Conservation (phyloP, 495 filamentous ascomycete genomes). For the Penicillium atrosanguineum region DNA sequence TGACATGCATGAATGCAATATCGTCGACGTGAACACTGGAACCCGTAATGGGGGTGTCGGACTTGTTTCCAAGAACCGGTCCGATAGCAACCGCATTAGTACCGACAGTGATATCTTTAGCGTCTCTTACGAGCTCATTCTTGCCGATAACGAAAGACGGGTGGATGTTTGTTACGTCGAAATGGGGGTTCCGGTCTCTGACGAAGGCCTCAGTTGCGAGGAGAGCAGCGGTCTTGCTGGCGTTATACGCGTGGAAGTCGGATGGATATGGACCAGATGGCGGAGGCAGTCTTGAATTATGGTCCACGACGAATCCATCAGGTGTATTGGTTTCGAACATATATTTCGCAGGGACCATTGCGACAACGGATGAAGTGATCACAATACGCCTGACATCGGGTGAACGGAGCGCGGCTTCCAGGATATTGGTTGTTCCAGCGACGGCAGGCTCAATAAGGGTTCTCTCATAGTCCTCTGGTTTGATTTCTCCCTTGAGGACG, state of each 20-base stretch:
- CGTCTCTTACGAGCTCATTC: background rate
- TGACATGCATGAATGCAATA: conserved; percentile 3
- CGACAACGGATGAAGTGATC: background rate
- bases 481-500: background rate
- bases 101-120: background rate
- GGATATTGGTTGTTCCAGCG: background rate
- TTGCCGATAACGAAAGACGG: conserved; percentile 2
- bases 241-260: conserved; percentile 1
- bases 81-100: background rate
- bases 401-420: background rate
- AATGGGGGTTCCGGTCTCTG: background rate
- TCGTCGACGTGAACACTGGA: background rate
- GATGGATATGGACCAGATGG: background rate
- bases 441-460: background rate
- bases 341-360: background rate
- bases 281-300: background rate
- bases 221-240: background rate
- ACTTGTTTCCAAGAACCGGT: background rate
- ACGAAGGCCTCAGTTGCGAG: background rate
- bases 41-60: background rate
- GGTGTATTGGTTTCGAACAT: background rate
- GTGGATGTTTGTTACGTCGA: background rate
- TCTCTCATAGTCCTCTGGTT: background rate
- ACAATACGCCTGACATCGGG: background rate
- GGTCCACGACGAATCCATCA: background rate